Percentiles rank a stretch among this genome's conserved stretches.
Evolutionary conservation across 495 filamentous ascomycete genomes (phyloP).

Genomic region (Podospora bellae-mahoneyi): DNA sequence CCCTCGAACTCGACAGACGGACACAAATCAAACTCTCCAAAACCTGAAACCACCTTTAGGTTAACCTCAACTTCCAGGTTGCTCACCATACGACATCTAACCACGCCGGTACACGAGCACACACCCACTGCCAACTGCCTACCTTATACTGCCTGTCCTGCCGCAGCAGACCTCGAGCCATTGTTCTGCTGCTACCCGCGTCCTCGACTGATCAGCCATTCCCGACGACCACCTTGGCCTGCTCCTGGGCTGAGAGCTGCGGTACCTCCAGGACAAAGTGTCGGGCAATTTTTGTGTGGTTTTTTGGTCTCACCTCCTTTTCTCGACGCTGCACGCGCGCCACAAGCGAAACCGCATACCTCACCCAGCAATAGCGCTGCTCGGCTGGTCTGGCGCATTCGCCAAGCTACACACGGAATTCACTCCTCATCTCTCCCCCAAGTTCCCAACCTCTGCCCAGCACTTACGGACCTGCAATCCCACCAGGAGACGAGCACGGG

Average conservation of each 20-base stretch:
- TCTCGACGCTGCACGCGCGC: slow-evolving; percentile 3
- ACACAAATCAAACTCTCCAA: neutral
- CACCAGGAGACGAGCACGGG: neutral
- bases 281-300: neutral
- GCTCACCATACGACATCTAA: neutral
- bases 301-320: neutral
- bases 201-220: slow-evolving; percentile 10
- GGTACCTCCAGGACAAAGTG: neutral
- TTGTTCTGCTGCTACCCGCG: slow-evolving; percentile 19
- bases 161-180: slow-evolving; percentile 18
- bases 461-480: slow-evolving; percentile 7
- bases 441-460: slow-evolving; percentile 9
- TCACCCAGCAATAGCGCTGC: slow-evolving; percentile 2
- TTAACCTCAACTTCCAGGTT: neutral
- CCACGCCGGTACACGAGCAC: neutral
- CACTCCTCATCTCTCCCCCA: slow-evolving; percentile 7
- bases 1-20: neutral
- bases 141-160: neutral
- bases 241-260: neutral
- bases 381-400: slow-evolving; percentile 6
- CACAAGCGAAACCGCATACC: slow-evolving; percentile 1
- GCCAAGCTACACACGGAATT: neutral
- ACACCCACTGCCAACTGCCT: neutral
- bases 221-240: slow-evolving; percentile 8
- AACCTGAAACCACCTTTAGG: neutral